A percentile compares a stretch with the other conserved stretches of the same genome.
Conservation (phyloP, 805 yeast genomes). For the Spathaspora sp. region DNA sequence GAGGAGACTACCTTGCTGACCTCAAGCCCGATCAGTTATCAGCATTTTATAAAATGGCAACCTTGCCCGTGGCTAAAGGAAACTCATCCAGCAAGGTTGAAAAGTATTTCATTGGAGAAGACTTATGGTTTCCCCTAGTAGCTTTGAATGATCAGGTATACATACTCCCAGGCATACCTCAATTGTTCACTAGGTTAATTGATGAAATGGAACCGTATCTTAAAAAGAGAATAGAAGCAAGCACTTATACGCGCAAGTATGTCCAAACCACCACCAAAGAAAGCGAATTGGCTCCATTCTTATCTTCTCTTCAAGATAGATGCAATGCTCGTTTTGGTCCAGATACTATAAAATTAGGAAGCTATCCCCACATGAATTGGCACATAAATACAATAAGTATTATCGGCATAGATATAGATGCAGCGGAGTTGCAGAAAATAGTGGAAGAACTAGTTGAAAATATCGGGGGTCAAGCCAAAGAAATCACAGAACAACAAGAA, state of each 20-base stretch:
- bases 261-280: conserved; percentile 63
- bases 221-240: conserved; percentile 19
- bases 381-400: conserved; percentile 69
- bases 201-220: conserved; percentile 37
- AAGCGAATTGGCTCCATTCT: conserved; percentile 63
- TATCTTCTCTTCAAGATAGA: conserved; percentile 48
- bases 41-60: conserved; percentile 79
- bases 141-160: conserved; percentile 61
- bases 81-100: conserved; percentile 28
- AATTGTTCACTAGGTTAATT: conserved; percentile 57
- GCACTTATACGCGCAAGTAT: conserved; percentile 40
- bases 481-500: conserved; percentile 59
- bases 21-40: conserved; percentile 41
- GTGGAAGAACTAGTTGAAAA: conserved; percentile 44
- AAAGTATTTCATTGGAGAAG: conserved; percentile 40
- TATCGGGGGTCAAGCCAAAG: conserved; percentile 50
- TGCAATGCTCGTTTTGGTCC: conserved; percentile 26
- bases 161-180: conserved; percentile 83
- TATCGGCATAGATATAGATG: conserved; percentile 46
- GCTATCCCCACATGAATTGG: conserved; percentile 75
- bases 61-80: conserved; percentile 46
- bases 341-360: conserved; percentile 62
- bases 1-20: conserved; percentile 31
- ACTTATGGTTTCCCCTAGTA: conserved; percentile 83
- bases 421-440: conserved; percentile 33